Base-by-base conservation (phyloP, 1,139 yeast species). In the Magnusiomyces tetraspermus region DNA sequence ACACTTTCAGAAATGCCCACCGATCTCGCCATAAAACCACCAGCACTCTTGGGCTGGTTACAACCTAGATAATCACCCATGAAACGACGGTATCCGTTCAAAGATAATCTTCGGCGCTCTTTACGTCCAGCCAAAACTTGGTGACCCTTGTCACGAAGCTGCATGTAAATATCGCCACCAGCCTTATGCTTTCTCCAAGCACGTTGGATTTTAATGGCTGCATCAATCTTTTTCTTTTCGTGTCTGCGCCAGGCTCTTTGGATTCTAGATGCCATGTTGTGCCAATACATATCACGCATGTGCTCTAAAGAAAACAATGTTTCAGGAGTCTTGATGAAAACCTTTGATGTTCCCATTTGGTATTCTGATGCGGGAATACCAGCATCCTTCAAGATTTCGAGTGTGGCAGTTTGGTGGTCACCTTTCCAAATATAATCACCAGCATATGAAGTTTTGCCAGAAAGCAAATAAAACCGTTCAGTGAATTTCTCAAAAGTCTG, bases 391-490 rank as follows among this genome's bases (percentile, higher is more conserved):
- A 94, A 74, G 59, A 94, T 92, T 61, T 85, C 84, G 55, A 75
- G 72, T 2, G 89, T 88, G 0, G 97, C 98, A 36, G 85, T 77
- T 51, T 80, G 73, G 51, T 87, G 82, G 62, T 87, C 95, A 28
- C 98, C 98, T 49, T 75, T 74, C 97, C 97, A 94, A 51, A 87
- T 90, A 65, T 86, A 94, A 61, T 94, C 98, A 68, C 99, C 98
- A 2, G 98, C 99, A 70, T 94, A 94, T 3, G 97, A 94, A 37
- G 97, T 90, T 60, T 82, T 79, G 2, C 90, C 80, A 0, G 97
- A 89, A 51, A 94, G 74, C 53, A 94, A 71, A 67, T 88, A 92
- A 67, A 94, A 94, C 63, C 98, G 76, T 70, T 94, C 97, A n/a
- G 89, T 97, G 67, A 94, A 94, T 68, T 90, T 89, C 55, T 92